Percentiles rank a stretch among this genome's conserved stretches.
These are phyloP conservation scores for Simplicillium aogashimaense DNA, from an alignment of 2,329 filamentous ascomycete genomes.

Conservation along the genomic window DNA sequence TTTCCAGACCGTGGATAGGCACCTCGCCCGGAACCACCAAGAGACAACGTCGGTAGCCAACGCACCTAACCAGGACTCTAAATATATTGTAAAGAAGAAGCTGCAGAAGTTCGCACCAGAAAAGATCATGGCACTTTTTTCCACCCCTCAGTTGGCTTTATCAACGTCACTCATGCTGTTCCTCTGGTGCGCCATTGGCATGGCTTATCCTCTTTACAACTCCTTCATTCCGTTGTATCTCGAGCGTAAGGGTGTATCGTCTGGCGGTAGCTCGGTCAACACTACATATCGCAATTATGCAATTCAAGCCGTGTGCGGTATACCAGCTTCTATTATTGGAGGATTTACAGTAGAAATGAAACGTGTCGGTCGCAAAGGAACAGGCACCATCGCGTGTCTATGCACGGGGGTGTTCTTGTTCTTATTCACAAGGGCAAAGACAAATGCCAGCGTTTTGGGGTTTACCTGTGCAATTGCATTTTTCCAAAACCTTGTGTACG, in stretches of 20 bases:
- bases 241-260: conserved; percentile 12
- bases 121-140: conserved; percentile 45
- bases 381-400: conserved; percentile 10
- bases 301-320: conserved; percentile 12
- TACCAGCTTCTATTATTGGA: conserved; percentile 11
- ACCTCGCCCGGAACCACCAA: conserved; percentile 5
- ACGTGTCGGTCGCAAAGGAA: conserved; percentile 11
- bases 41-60: conserved; percentile 7
- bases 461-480: conserved; percentile 21
- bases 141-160: conserved; percentile 38
- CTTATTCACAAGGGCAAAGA: conserved; percentile 7
- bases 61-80: conserved; percentile 3
- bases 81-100: conserved; percentile 28
- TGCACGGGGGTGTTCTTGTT: conserved; percentile 12
- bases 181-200: conserved; percentile 49
- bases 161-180: conserved; percentile 42
- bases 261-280: conserved; percentile 5
- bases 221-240: conserved; percentile 25
- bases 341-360: conserved; percentile 11
- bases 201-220: conserved; percentile 48
- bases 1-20: conserved; percentile 10
- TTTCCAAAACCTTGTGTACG: conserved; percentile 32
- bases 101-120: conserved; percentile 39
- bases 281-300: conserved; percentile 11
- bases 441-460: conserved; percentile 15